Evolutionary conservation across 306 rosid species (phyloP).

Genomic region (Malus fusca): DNA sequence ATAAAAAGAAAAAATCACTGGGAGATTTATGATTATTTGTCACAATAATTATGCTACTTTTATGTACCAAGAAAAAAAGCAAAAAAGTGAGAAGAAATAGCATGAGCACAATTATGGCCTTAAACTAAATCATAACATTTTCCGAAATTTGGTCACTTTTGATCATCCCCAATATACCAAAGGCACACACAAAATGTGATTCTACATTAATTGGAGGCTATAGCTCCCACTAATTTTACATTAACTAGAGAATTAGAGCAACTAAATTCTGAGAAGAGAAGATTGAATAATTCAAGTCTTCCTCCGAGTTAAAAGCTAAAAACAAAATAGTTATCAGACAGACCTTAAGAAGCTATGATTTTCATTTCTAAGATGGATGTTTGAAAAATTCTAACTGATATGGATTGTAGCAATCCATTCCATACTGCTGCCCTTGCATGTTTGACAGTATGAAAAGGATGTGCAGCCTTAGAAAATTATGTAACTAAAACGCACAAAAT

Average conservation of each 20-base stretch:
- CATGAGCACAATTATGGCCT: slow-evolving; percentile 19
- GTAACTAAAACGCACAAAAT: neutral
- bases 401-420: slow-evolving; percentile 24
- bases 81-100: slow-evolving; percentile 12
- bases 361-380: slow-evolving; percentile 22
- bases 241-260: slow-evolving; percentile 18
- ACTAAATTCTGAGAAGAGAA: slow-evolving; percentile 4
- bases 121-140: slow-evolving; percentile 8
- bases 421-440: slow-evolving; percentile 24
- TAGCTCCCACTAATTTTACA: slow-evolving; percentile 12
- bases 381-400: slow-evolving; percentile 4
- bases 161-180: too few relatives aligned
- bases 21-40: slow-evolving; percentile 24
- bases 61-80: slow-evolving; percentile 7
- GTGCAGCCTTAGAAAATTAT: slow-evolving; percentile 30
- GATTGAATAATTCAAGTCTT: neutral
- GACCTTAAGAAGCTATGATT: slow-evolving; percentile 10
- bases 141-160: neutral
- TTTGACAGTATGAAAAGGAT: slow-evolving; percentile 25
- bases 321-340: neutral
- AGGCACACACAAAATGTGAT: neutral
- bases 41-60: slow-evolving; percentile 22
- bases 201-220: slow-evolving; percentile 1
- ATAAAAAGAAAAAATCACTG: slow-evolving; percentile 21
- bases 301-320: neutral